These are phyloP conservation scores for Cadophora sp. DNA, from an alignment of 2,329 filamentous ascomycete species.

Conservation along the genomic window DNA sequence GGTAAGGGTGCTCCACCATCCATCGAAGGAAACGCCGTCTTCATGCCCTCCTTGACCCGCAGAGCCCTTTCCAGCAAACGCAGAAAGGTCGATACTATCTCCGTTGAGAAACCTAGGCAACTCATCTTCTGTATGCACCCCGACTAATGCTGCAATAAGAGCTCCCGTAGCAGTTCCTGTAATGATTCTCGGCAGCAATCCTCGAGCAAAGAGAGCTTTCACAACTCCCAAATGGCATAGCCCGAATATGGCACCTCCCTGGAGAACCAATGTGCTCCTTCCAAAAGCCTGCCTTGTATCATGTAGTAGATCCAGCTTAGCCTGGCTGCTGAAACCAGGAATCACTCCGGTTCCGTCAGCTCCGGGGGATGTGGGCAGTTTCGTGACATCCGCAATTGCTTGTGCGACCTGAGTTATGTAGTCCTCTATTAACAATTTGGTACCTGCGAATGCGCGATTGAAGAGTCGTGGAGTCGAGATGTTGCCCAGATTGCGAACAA, in stretches of 20 bases:
- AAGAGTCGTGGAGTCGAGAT: conserved; percentile 84
- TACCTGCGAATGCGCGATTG: conserved; percentile 85
- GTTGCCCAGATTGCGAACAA: conserved; percentile 88
- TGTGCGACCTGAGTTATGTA: conserved; percentile 87
- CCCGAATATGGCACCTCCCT: conserved; percentile 91
- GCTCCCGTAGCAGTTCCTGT: conserved; percentile 91
- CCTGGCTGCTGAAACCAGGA: conserved; percentile 49
- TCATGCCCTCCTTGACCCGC: conserved; percentile 41
- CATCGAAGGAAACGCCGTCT: conserved; percentile 48
- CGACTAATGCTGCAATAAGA: conserved; percentile 85
- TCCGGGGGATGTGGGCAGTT: conserved; percentile 63
- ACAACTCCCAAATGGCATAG: conserved; percentile 90
- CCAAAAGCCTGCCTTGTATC: conserved; percentile 90
- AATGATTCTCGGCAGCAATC: conserved; percentile 86
- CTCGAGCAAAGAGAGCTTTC: conserved; percentile 82
- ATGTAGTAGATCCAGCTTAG: conserved; percentile 85
- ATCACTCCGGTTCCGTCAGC: conserved; percentile 47
- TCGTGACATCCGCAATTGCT: conserved; percentile 77
- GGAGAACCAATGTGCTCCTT: conserved; percentile 81
- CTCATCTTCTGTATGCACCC: conserved; percentile 86
- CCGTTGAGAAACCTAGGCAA: conserved; percentile 78
- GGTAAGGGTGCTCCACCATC: conserved; percentile 62
- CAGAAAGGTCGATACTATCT: conserved; percentile 81
- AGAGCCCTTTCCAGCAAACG: conserved; percentile 63
- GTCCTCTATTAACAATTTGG: conserved; percentile 89